phyloP scores from a whole-genome alignment of 2,329 filamentous ascomycete species.

The Aspergillus sp. region DNA sequence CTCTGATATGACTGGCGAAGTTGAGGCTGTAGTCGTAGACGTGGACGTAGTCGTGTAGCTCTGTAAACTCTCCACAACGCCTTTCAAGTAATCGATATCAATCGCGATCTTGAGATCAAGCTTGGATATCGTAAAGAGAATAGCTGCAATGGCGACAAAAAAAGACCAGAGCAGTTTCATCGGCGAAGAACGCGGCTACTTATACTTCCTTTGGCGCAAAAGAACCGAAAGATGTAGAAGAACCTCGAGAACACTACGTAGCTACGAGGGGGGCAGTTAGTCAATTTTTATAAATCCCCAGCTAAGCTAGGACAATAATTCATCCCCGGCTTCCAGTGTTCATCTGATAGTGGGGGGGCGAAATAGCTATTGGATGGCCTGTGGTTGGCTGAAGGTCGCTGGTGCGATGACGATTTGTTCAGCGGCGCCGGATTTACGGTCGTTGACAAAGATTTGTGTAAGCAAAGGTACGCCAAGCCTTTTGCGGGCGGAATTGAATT shows the following conservation, averaged over 20 bases:
- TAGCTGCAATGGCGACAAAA: slow-evolving; percentile 44
- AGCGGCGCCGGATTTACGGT: not conserved
- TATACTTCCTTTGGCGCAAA: slow-evolving; percentile 29
- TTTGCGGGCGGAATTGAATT: not conserved
- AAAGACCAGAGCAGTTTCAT: slow-evolving; percentile 44
- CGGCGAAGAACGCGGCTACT: slow-evolving; percentile 29
- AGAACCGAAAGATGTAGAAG: slow-evolving; percentile 29
- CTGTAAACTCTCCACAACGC: slow-evolving; percentile 22
- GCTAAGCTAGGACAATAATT: not conserved
- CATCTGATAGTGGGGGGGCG: not conserved
- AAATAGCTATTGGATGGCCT: not conserved
- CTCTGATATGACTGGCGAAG: not conserved
- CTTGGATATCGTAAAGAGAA: slow-evolving; percentile 26
- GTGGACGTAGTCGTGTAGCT: slow-evolving; percentile 20
- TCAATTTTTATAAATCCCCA: slow-evolving; percentile 30
- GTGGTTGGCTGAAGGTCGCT: not conserved
- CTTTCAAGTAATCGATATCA: slow-evolving; percentile 22
- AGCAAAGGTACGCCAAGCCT: slow-evolving; percentile 24
- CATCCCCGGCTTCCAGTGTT: not conserved
- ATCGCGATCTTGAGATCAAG: slow-evolving; percentile 27
- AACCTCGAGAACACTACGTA: slow-evolving; percentile 2
- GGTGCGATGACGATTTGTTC: slow-evolving; percentile 5
- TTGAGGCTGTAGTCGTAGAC: slow-evolving; percentile 8
- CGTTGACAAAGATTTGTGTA: slow-evolving; percentile 33
- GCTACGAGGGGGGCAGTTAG: slow-evolving; percentile 26